A percentile compares a stretch with the other conserved stretches of the same genome.
Conservation (phyloP, 2,329 filamentous ascomycete species). For the Byssothecium circinans region DNA sequence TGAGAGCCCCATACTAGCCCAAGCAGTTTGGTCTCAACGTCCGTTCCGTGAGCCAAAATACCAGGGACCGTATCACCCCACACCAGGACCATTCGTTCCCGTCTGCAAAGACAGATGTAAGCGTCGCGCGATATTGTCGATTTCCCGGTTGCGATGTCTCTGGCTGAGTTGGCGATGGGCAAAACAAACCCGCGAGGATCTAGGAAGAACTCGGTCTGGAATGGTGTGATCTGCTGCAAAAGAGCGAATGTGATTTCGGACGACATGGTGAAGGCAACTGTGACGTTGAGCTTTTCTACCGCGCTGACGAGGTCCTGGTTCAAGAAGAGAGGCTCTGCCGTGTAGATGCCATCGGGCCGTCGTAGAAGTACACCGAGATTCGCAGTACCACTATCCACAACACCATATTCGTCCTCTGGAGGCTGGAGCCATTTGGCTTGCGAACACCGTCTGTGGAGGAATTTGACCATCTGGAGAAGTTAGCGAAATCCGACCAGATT, state of each 20-base stretch:
- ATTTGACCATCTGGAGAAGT: slow-evolving; percentile 24
- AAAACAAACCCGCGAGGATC: slow-evolving; percentile 46
- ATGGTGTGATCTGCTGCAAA: slow-evolving; percentile 43
- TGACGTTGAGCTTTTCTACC: slow-evolving; percentile 49
- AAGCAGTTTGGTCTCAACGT: slow-evolving; percentile 69
- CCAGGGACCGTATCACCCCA: slow-evolving; percentile 79
- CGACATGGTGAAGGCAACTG: slow-evolving; percentile 54
- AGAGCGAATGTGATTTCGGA: slow-evolving; percentile 52
- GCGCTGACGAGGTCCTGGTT: slow-evolving; percentile 46
- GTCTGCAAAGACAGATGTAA: slow-evolving; percentile 77
- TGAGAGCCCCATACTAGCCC: slow-evolving; percentile 29
- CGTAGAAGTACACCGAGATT: slow-evolving; percentile 66
- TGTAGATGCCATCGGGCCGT: slow-evolving; percentile 68
- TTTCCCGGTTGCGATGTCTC: slow-evolving; percentile 38
- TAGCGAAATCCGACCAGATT: not conserved
- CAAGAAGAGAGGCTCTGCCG: slow-evolving; percentile 51
- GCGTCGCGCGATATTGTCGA: slow-evolving; percentile 67
- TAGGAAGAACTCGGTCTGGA: slow-evolving; percentile 47
- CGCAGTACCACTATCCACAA: slow-evolving; percentile 21
- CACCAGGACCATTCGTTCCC: slow-evolving; percentile 70
- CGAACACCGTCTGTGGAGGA: slow-evolving; percentile 22
- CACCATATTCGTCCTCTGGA: slow-evolving; percentile 29
- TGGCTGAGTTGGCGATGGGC: slow-evolving; percentile 51
- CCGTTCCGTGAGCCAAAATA: slow-evolving; percentile 67
- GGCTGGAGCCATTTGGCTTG: slow-evolving; percentile 33